Base-by-base conservation (phyloP, 257 asterid genomes). In the Salvia hispanica region DNA sequence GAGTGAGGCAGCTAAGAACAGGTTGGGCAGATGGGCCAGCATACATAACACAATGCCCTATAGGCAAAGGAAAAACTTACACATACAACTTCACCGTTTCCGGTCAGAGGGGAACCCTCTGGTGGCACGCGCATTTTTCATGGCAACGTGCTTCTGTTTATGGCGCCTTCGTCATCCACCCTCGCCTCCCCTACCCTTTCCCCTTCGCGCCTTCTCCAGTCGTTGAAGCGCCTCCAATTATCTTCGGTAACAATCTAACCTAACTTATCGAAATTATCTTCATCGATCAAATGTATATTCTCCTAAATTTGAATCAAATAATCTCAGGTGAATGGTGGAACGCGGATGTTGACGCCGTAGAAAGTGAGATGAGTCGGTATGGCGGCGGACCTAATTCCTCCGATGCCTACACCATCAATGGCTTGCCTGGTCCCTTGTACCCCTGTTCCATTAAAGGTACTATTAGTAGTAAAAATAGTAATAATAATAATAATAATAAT, bases 361-460 rank as follows among this genome's bases (percentile, higher is more conserved):
- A 86, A 72, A 69, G 62, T 0, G 85, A 83, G 58, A 83, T 85
- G 95, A 74, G 58, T 64, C 15, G 78, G 4, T 74, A 80, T 53
- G 98, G 98, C 2, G 87, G 77, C 40, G 98, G 96, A 7, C 95
- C 96, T 48, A 76, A 84, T 44, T 46, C 82, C 61, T 91, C 98
- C 0, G 88, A 89, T 75, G 98, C 98, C 28, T 91, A 87, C 69
- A 91, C 96, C 71, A 86, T 91, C 31, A 89, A 91, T 74, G 98
- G 96, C 39, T 79, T 86, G 10, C 98, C 98, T 4, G 98, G 96
- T 9, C 95, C 96, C 1, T 62, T 79, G 8, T 88, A 89, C 69
- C 81, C 82, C 28, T 87, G 96, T 57, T 85, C 96, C 64, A 45
- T 44, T 62, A 76, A 83, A 79, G 96, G 96, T 89, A 3, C 2